These are phyloP conservation scores for Breviolum minutum DNA, from an alignment of 73 alveolate species.

Conservation along the genomic window DNA sequence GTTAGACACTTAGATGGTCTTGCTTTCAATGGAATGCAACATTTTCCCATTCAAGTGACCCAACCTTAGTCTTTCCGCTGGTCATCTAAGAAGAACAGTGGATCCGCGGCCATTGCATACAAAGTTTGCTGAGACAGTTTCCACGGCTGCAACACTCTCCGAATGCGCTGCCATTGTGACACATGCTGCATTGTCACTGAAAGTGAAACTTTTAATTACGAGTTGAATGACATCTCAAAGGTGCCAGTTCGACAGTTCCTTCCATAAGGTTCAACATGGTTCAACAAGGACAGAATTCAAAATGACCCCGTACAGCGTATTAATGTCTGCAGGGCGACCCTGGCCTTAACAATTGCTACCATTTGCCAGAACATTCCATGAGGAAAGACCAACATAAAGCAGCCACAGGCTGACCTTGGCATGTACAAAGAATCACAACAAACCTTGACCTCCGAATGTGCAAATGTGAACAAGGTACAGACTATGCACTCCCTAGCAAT, in stretches of 20 bases:
- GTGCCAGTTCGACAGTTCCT: background rate
- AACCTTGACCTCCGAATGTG: background rate
- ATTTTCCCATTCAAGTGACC: too few species aligned
- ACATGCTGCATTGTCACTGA: constrained; percentile 52
- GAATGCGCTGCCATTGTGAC: constrained; percentile 61
- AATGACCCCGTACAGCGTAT: background rate
- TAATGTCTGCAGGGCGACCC: background rate
- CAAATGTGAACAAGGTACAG: background rate
- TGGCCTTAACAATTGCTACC: constrained; percentile 3
- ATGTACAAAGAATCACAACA: too few species aligned
- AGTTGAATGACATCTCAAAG: constrained; percentile 21
- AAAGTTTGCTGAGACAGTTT: constrained; percentile 29
- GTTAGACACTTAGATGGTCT: too few species aligned
- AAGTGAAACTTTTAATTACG: constrained; percentile 29
- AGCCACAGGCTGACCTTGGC: constrained; percentile 89
- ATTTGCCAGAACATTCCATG: constrained; percentile 71
- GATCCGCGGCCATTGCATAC: background rate
- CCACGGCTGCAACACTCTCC: constrained; percentile 58
- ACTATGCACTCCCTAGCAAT: background rate
- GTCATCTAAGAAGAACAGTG: too few species aligned
- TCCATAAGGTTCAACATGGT: background rate
- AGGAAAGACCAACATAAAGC: constrained; percentile 82
- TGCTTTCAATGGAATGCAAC: too few species aligned
- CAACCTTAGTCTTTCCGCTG: too few species aligned
- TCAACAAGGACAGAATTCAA: background rate